Evolutionary conservation across 2,329 filamentous ascomycete genomes (phyloP), one percentile per base, ranked within the genome.

Genomic region (Ceratocystiopsis minuta): DNA sequence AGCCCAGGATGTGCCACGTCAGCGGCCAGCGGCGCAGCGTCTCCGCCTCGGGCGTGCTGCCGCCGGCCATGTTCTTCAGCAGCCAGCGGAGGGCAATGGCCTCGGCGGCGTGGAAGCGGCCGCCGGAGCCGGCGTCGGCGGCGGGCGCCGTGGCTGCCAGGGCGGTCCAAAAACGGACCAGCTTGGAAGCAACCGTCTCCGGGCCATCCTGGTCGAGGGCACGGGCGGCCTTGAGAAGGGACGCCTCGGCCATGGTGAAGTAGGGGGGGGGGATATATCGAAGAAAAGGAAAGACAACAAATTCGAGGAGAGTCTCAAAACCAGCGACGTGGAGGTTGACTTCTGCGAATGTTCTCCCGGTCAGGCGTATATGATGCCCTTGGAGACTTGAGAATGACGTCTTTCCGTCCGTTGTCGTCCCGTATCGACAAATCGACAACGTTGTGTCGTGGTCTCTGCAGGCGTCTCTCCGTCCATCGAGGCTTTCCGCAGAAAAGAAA

Each of bases 51-150:
- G 63, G 55, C 31, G 60, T 58, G 35, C 60, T 36, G 16, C 39
- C 37, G 24, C 36, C 49, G 16, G 64, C 63, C 70, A 75, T 75
- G 41, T 66, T 66, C 51, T 77, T 75, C 41, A 80, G 64, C 2
- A 83, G 62, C 64, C 75, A 75, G 59, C 72, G 65, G 43, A 81
- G 52, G 40, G 73, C 66, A 45, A 65, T 71, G 50, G 73, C 67
- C 48, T 75, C 70, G 3, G 67, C 63, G 3, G 69, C 69, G 46
- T 65, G 67, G 37, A 70, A 70, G 33, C 58, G 57, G 2, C 58
- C 11, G 11, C 5, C 11, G 10, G 31, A 6, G 11, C 31, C 31
- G 11, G 31, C 13, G 4, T 11, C 13, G 17, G 59, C 54, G 3
- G 16, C 24, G 58, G 59, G 37, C 2, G 39, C 14, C 2, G 60